Evolutionary conservation across 2,329 filamentous ascomycete species (phyloP), one percentile per base, ranked within the genome.

Genomic region (Aspergillus jensenii): DNA sequence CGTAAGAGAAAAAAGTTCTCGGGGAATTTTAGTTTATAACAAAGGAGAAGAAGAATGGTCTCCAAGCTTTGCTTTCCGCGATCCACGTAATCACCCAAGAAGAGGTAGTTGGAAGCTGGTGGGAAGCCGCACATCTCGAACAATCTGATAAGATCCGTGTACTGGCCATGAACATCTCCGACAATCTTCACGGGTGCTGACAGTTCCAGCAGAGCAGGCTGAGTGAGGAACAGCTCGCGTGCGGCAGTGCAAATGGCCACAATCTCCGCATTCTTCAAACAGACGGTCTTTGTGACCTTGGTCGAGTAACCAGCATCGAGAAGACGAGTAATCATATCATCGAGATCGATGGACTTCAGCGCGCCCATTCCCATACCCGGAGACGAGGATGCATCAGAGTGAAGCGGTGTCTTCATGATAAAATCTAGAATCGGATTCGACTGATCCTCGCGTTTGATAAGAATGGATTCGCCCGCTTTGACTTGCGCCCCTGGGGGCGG

Each of bases 121-220:
- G 93, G 93, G 70, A 97, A 98, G 5, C 93, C 93, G 72, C 93
- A 97, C 93, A 97, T 97, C 75, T 98, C 93, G 70, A 98, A 98
- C 84, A 98, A 91, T 62, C 93, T 88, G 69, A 98, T 96, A 52
- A 98, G 80, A 75, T 98, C 93, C 11, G 92, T 96, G 74, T 96
- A 98, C 76, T 98, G 93, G 51, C 93, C 93, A 73, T 98, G 93
- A 14, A 98, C 91, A 72, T 98, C 93, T 51, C 93, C 93, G 27
- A 98, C 95, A 68, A 99, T 96, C 79, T 99, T 99, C 70, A 99
- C 95, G 0, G 95, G 93, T 4, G 95, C 91, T 62, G 93, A 89
- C 46, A 99, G 84, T 76, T 99, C 95, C 56, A 99, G 79, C 23
- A 99, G 81, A 1, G 95, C 92, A 4, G 95, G 95, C 71, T 99